Evolutionary conservation across 1,284 basidiomycete genomes (phyloP).

Genomic region (Sutorius eximius): DNA sequence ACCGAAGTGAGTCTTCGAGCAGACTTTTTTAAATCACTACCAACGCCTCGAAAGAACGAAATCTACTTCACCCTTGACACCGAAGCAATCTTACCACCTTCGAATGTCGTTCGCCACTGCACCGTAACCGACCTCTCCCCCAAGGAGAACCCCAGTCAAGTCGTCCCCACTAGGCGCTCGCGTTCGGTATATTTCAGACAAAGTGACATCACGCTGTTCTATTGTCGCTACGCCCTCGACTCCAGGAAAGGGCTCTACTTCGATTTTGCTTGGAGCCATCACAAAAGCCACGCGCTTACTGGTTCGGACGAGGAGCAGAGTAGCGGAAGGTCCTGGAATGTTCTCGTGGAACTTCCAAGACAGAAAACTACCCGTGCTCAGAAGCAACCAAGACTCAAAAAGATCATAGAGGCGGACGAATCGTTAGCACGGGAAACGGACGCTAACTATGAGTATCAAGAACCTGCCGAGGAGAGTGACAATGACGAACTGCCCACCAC

Average conservation of each 20-base stretch:
- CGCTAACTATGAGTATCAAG: slow-evolving; percentile 21
- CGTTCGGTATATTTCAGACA: slow-evolving; percentile 11
- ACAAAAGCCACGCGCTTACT: slow-evolving; percentile 42
- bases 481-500: slow-evolving; percentile 17
- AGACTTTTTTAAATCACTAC: background rate
- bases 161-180: slow-evolving; percentile 6
- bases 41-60: slow-evolving; percentile 53
- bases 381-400: slow-evolving; percentile 22
- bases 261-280: slow-evolving; percentile 55
- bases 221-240: slow-evolving; percentile 62
- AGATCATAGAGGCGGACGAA: slow-evolving; percentile 26
- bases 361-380: slow-evolving; percentile 4
- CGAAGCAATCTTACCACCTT: slow-evolving; percentile 48
- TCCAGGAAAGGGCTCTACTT: slow-evolving; percentile 62
- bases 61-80: slow-evolving; percentile 62
- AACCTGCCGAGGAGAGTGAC: slow-evolving; percentile 9
- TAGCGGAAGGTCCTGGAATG: slow-evolving; percentile 31
- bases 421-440: slow-evolving; percentile 18
- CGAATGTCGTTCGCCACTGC: slow-evolving; percentile 53
- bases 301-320: slow-evolving; percentile 28
- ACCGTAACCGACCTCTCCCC: slow-evolving; percentile 40
- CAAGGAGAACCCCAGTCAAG: slow-evolving; percentile 10
- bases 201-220: slow-evolving; percentile 34
- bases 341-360: slow-evolving; percentile 18
- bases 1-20: slow-evolving; percentile 44